A percentile compares a stretch with the other conserved stretches of the same genome.
These are phyloP conservation scores for Phylloporus scabripes DNA, from an alignment of 768 basidiomycete species.

Conservation along the genomic window DNA sequence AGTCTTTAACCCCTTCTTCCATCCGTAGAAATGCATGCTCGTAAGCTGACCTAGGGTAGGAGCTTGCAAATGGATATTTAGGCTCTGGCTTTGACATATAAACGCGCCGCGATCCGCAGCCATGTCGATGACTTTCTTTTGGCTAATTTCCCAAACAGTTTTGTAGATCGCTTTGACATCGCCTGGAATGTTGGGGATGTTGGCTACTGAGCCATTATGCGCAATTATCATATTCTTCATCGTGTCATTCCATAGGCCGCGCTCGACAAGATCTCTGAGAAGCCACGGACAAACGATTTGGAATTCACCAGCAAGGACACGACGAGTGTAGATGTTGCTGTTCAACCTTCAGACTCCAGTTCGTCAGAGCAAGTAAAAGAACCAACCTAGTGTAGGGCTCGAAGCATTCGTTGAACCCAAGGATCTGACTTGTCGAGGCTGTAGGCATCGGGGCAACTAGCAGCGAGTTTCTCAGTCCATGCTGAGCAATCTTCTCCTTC, in stretches of 20 bases:
- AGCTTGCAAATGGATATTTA: constrained; percentile 89
- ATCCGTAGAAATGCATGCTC: constrained; percentile 98
- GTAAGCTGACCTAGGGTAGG: constrained; percentile 91
- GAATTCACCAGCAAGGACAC: constrained; percentile 99
- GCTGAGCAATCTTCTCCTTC: constrained; percentile 78
- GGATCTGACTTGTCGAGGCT: constrained; percentile 95
- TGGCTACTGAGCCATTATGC: constrained; percentile 85
- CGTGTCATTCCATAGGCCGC: constrained; percentile 92
- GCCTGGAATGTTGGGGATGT: constrained; percentile 81
- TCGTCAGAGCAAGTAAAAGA: neutral
- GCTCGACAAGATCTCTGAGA: constrained; percentile 94
- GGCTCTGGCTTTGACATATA: constrained; percentile 92
- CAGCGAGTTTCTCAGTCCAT: constrained; percentile 86
- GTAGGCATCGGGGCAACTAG: constrained; percentile 98
- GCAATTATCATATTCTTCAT: constrained; percentile 99
- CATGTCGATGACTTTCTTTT: constrained; percentile 97
- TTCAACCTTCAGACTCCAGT: constrained; percentile 7
- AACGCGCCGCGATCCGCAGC: constrained; percentile 98
- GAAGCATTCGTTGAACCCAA: constrained; percentile 98
- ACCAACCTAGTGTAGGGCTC: constrained; percentile 92
- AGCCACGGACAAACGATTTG: constrained; percentile 99
- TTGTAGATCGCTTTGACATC: constrained; percentile 98
- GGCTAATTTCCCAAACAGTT: constrained; percentile 99
- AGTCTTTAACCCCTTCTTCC: constrained; percentile 98
- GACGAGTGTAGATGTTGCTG: constrained; percentile 97